Conservation (phyloP, 2,329 filamentous ascomycete species). For the Fusarium palustre region DNA sequence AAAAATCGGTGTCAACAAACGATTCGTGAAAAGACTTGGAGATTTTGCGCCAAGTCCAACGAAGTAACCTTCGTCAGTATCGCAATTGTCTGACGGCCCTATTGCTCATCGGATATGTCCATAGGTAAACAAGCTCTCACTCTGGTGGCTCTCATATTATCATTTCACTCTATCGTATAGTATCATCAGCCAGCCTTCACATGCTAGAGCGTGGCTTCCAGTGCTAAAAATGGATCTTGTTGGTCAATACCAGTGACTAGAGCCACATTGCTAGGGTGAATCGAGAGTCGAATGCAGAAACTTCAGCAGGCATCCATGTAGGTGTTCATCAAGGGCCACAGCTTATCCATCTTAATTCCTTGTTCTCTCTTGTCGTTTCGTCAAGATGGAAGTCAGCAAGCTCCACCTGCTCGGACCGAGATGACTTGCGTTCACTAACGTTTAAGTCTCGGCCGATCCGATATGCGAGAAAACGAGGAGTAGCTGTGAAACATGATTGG, state of each 20-base stretch:
- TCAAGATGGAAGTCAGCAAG: slow-evolving; percentile 8
- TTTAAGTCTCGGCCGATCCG: slow-evolving; percentile 16
- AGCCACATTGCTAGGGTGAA: slow-evolving; percentile 35
- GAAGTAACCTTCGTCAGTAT: not conserved
- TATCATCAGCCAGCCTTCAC: slow-evolving; percentile 31
- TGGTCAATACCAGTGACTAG: slow-evolving; percentile 10
- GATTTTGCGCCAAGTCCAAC: slow-evolving; percentile 5
- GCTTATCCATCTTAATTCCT: slow-evolving; percentile 16
- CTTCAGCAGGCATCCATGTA: slow-evolving; percentile 28
- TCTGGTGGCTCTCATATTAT: slow-evolving; percentile 11
- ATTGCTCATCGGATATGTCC: slow-evolving; percentile 4
- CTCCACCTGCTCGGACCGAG: slow-evolving; percentile 29
- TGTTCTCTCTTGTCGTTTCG: slow-evolving; percentile 27
- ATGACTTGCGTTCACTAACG: slow-evolving; percentile 11
- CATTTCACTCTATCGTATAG: not conserved
- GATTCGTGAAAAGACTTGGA: not conserved
- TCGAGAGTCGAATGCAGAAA: slow-evolving; percentile 37
- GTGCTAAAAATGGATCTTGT: slow-evolving; percentile 7
- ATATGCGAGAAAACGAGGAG: slow-evolving; percentile 27
- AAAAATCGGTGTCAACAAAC: not conserved
- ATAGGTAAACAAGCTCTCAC: slow-evolving; percentile 13
- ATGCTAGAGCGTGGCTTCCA: slow-evolving; percentile 32
- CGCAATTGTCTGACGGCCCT: not conserved
- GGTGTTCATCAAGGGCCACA: slow-evolving; percentile 16
- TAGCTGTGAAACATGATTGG: slow-evolving; percentile 11